Conservation (phyloP, 2,329 filamentous ascomycete genomes). For the Dactylellina parvicollis region DNA sequence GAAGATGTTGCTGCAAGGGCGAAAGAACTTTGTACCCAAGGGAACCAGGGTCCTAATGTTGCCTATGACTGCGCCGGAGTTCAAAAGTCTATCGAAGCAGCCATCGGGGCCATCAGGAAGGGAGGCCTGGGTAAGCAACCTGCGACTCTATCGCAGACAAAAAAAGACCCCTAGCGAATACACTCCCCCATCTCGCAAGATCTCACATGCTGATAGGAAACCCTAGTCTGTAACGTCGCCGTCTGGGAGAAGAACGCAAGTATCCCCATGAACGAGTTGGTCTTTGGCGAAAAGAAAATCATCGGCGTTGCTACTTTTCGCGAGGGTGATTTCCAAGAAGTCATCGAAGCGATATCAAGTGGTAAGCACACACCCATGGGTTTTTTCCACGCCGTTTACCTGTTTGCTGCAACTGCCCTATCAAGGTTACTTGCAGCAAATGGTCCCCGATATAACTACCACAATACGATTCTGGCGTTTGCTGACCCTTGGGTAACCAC, state of each 20-base stretch:
- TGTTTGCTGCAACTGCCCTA: conserved; percentile 34
- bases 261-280: conserved; percentile 42
- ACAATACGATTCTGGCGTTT: background rate
- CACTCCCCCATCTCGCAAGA: background rate
- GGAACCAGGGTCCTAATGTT: conserved; percentile 38
- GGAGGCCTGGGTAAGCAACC: conserved; percentile 28
- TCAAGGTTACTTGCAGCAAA: conserved; percentile 22
- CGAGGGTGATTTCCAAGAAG: conserved; percentile 49
- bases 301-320: conserved; percentile 39
- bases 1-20: conserved; percentile 36
- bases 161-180: too few species aligned
- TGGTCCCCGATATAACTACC: conserved; percentile 1
- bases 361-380: conserved; percentile 21
- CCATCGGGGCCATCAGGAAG: conserved; percentile 41
- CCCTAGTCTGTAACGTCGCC: conserved; percentile 44
- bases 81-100: conserved; percentile 42
- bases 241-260: conserved; percentile 47
- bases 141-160: background rate
- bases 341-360: conserved; percentile 47
- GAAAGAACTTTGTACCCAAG: conserved; percentile 41
- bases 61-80: conserved; percentile 47
- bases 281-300: conserved; percentile 48
- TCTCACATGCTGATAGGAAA: background rate
- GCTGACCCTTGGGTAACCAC: conserved; percentile 11
- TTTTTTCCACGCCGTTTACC: conserved; percentile 12